phyloP scores from a whole-genome alignment of 23 red algal species.

The Gracilariopsis chorda region DNA sequence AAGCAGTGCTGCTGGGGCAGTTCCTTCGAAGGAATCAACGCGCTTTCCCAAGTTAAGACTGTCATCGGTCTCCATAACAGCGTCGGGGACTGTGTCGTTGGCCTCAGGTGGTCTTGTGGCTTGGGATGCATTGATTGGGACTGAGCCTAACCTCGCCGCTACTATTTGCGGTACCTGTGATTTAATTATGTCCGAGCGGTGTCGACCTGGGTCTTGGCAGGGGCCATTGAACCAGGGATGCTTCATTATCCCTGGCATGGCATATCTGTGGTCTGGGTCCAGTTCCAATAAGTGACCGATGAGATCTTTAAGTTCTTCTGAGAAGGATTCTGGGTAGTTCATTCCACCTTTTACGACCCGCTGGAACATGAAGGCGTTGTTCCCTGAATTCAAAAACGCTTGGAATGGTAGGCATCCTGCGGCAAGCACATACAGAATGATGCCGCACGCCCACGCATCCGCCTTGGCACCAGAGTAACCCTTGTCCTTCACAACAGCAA shows the following conservation, averaged over 20 bases:
- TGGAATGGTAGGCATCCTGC: slow-evolving; percentile 62
- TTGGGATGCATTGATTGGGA: not conserved
- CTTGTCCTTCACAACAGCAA: slow-evolving; percentile 15
- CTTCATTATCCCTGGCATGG: slow-evolving; percentile 1
- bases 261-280: slow-evolving; percentile 38
- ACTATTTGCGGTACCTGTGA: not conserved
- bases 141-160: not conserved
- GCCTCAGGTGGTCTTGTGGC: too few species aligned
- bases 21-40: not conserved
- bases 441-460: slow-evolving; percentile 64
- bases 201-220: not conserved
- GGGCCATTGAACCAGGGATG: slow-evolving; percentile 54
- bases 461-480: slow-evolving; percentile 51
- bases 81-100: not conserved
- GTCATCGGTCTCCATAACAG: not conserved
- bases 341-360: slow-evolving; percentile 26
- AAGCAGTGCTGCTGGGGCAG: not conserved
- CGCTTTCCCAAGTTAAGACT: not conserved
- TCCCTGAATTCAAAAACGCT: not conserved
- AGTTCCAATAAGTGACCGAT: slow-evolving; percentile 37
- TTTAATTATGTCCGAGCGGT: not conserved
- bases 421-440: slow-evolving; percentile 58
- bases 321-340: slow-evolving; percentile 43
- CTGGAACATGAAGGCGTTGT: slow-evolving; percentile 28
- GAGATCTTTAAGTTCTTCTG: slow-evolving; percentile 41